phyloP scores from a whole-genome alignment of 208 protist species.

The Leishmania martiniquensis region DNA sequence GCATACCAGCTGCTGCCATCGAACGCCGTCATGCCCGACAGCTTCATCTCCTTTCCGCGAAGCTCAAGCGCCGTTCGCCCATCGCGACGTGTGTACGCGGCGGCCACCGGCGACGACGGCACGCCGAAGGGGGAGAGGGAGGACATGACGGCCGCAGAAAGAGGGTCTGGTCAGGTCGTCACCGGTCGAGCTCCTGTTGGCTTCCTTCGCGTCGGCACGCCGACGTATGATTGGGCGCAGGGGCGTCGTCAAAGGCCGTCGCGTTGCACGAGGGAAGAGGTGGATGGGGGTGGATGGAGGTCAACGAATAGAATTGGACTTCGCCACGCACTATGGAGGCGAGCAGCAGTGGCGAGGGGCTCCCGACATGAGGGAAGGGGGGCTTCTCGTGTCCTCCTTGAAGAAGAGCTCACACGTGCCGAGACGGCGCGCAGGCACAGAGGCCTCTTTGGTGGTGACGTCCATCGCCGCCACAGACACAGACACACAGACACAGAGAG shows the following conservation, averaged over 20 bases:
- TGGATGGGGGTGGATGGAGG: too few species aligned
- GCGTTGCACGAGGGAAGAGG: too few species aligned
- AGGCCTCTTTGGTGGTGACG: too few species aligned
- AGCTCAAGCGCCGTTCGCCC: constrained; percentile 70
- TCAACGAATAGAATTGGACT: too few species aligned
- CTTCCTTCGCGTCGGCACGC: background rate
- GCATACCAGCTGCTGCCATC: constrained; percentile 82
- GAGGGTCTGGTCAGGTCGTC: background rate
- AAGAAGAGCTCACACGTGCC: background rate
- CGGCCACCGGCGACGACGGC: background rate
- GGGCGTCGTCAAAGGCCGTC: too few species aligned
- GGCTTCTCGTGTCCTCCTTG: background rate
- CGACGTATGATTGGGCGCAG: background rate
- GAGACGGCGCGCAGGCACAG: too few species aligned
- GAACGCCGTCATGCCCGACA: constrained; percentile 64
- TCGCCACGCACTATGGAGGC: too few species aligned
- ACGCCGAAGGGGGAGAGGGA: background rate
- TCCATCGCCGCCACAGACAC: too few species aligned
- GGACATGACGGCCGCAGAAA: background rate
- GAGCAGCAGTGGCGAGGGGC: too few species aligned
- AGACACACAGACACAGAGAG: constrained; percentile 5
- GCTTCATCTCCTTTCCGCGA: constrained; percentile 61
- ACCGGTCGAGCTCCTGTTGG: background rate
- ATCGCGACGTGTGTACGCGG: constrained; percentile 46
- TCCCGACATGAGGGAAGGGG: too few species aligned